phyloP scores from a whole-genome alignment of 345 rosid genomes.

The Orychophragmus violaceus region DNA sequence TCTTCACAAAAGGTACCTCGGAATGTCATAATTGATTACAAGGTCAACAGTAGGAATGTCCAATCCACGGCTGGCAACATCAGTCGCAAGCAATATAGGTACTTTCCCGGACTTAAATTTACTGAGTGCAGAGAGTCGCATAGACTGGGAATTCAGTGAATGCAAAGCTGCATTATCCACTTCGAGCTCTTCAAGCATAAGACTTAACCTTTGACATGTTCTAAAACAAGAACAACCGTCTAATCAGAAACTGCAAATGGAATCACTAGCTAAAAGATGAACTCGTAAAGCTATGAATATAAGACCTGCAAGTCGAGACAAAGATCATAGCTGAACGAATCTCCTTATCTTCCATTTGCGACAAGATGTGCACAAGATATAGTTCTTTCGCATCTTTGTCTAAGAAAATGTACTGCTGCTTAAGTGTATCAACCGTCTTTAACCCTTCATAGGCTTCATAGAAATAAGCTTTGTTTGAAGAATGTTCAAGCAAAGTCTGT shows the following conservation, averaged over 20 bases:
- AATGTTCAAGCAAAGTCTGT: conserved; percentile 59
- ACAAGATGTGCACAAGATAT: conserved; percentile 66
- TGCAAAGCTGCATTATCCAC: conserved; percentile 65
- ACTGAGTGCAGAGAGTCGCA: conserved; percentile 72
- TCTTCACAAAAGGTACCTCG: conserved; percentile 45
- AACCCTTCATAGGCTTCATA: conserved; percentile 95
- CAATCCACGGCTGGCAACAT: conserved; percentile 95
- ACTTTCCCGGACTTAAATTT: conserved; percentile 80
- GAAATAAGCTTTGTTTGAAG: conserved; percentile 84
- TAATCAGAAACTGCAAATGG: conserved; percentile 4
- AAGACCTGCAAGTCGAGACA: conserved; percentile 92
- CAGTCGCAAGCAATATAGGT: conserved; percentile 76
- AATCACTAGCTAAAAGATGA: not conserved
- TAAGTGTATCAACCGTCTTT: conserved; percentile 82
- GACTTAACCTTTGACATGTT: conserved; percentile 69
- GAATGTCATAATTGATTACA: conserved; percentile 86
- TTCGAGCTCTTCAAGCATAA: conserved; percentile 83
- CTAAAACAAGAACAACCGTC: conserved; percentile 29
- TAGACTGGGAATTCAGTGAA: conserved; percentile 73
- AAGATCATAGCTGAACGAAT: conserved; percentile 87
- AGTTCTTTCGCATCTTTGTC: conserved; percentile 82
- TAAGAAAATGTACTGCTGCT: conserved; percentile 63
- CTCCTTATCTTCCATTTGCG: conserved; percentile 79
- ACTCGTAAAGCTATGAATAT: conserved; percentile 1
- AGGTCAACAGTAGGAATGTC: conserved; percentile 98